Conservation (phyloP, 208 protist genomes). For the Trichomonas gallinae region DNA sequence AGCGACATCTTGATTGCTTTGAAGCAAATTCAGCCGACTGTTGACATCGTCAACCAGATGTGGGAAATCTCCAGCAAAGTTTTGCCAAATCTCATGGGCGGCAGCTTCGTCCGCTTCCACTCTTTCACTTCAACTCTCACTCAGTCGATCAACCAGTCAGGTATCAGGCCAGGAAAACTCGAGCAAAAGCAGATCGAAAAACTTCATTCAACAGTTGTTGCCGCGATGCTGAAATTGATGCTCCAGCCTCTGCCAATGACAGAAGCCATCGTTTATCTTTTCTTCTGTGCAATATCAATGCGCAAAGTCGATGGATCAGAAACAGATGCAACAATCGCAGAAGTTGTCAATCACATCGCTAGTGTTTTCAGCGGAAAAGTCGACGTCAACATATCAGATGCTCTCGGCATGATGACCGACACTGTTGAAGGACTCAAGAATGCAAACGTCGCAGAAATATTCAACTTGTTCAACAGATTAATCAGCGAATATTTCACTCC, state of each 20-base stretch:
- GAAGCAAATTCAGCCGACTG: not conserved
- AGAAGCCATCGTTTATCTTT: not conserved
- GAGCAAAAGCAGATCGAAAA: not conserved
- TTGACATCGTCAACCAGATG: not conserved
- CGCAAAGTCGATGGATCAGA: not conserved
- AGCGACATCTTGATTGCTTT: not conserved
- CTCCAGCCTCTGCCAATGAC: not conserved
- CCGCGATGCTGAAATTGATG: not conserved
- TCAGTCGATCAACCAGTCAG: not conserved
- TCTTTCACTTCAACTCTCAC: not conserved
- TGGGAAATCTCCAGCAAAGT: not conserved
- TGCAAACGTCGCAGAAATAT: not conserved
- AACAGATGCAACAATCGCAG: not conserved
- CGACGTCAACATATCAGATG: not conserved
- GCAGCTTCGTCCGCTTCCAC: not conserved
- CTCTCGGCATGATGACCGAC: not conserved
- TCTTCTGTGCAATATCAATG: not conserved
- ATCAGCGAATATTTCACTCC: not conserved
- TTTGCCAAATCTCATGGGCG: not conserved
- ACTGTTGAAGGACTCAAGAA: not conserved
- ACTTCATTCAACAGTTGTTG: not conserved
- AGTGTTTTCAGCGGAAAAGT: not conserved
- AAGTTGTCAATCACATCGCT: not conserved
- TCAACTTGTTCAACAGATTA: not conserved
- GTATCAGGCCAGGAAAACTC: not conserved